Percentiles rank a stretch among this genome's conserved stretches.
Evolutionary conservation across 257 asterid genomes (phyloP).

Genomic region (Scutellaria minor): DNA sequence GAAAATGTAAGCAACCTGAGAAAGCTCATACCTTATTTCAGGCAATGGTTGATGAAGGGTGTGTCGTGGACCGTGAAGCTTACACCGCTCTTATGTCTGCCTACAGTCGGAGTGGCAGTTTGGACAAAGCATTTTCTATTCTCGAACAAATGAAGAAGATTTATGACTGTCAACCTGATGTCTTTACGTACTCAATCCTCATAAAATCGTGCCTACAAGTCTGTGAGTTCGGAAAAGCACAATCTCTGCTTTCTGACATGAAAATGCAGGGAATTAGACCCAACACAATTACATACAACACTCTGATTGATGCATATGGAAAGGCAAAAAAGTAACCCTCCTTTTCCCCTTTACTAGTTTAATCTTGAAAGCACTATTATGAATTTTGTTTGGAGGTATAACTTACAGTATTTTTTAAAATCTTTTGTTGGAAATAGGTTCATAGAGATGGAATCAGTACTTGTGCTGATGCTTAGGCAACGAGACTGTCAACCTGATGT

Average conservation of each 20-base stretch:
- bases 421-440: slow-evolving; percentile 55
- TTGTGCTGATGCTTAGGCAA: slow-evolving; percentile 77
- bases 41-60: slow-evolving; percentile 88
- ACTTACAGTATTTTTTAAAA: background rate
- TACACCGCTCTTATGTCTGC: slow-evolving; percentile 97
- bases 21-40: slow-evolving; percentile 81
- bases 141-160: slow-evolving; percentile 80
- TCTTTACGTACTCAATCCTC: slow-evolving; percentile 80
- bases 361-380: background rate
- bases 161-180: slow-evolving; percentile 72
- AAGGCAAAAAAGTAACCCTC: slow-evolving; percentile 74
- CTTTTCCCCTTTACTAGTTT: slow-evolving; percentile 29
- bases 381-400: background rate
- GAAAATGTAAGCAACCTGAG: slow-evolving; percentile 98
- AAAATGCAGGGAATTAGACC: slow-evolving; percentile 66
- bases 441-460: slow-evolving; percentile 79
- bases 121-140: slow-evolving; percentile 71
- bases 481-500: slow-evolving; percentile 73
- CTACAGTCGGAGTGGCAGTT: slow-evolving; percentile 78
- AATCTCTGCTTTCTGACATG: slow-evolving; percentile 74
- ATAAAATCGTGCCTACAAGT: slow-evolving; percentile 79
- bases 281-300: slow-evolving; percentile 83
- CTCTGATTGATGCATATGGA: slow-evolving; percentile 93
- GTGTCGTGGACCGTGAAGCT: slow-evolving; percentile 73
- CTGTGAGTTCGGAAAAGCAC: slow-evolving; percentile 60